These are phyloP conservation scores for Mortierella sp. DNA, from an alignment of 371 early-diverging fungal genomes.

Conservation along the genomic window DNA sequence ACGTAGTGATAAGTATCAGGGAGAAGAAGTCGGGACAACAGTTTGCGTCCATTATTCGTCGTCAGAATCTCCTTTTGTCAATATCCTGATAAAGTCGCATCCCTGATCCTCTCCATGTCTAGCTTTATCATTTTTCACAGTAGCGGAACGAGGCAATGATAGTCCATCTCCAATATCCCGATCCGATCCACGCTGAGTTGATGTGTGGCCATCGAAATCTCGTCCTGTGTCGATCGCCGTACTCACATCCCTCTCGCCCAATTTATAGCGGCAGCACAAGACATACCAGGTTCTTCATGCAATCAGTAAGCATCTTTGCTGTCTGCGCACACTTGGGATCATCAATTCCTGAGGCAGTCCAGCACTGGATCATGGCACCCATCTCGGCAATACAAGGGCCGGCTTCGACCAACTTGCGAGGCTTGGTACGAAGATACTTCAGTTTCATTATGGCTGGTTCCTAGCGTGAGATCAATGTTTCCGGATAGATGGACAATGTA, in stretches of 20 bases:
- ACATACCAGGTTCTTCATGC: conserved; percentile 72
- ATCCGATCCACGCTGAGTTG: too few species aligned
- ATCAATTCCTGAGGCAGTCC: conserved; percentile 70
- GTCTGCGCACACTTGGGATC: conserved; percentile 66
- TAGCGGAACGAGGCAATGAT: too few species aligned
- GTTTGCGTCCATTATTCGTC: too few species aligned
- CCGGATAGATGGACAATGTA: neutral
- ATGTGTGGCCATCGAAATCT: too few species aligned
- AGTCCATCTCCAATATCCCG: too few species aligned
- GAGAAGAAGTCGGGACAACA: neutral
- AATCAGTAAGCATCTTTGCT: conserved; percentile 66
- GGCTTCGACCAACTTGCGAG: conserved; percentile 70
- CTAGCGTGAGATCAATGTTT: conserved; percentile 2
- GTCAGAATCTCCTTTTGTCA: too few species aligned
- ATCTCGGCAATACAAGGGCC: conserved; percentile 73
- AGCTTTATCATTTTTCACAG: too few species aligned
- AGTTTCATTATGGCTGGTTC: conserved; percentile 63
- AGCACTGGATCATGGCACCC: conserved; percentile 75
- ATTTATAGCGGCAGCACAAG: neutral
- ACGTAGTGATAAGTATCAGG: neutral
- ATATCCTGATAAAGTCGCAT: too few species aligned
- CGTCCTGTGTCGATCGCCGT: too few species aligned
- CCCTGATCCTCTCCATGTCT: too few species aligned
- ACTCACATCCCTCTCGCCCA: neutral
- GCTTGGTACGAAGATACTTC: conserved; percentile 73